phyloP scores from a whole-genome alignment of 1,284 basidiomycete species.

The Coniferiporia weirii region DNA sequence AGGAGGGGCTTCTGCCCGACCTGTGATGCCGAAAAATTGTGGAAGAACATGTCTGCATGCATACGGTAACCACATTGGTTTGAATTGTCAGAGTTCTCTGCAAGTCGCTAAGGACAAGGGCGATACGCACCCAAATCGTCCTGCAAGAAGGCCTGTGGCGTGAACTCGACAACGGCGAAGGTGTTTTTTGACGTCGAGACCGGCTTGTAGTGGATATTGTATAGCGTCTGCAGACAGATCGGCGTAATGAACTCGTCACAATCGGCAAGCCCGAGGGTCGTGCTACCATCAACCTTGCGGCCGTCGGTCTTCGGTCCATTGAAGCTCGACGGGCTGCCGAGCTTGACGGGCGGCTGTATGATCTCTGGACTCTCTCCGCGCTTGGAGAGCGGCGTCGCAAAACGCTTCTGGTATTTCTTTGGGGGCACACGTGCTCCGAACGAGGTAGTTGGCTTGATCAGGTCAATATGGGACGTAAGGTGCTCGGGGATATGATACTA shows the following conservation, averaged over 20 bases:
- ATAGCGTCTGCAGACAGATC: slow-evolving; percentile 22
- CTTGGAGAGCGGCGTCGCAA: neutral
- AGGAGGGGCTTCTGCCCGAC: slow-evolving; percentile 38
- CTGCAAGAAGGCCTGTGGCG: slow-evolving; percentile 41
- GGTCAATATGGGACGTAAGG: slow-evolving; percentile 36
- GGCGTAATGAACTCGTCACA: slow-evolving; percentile 23
- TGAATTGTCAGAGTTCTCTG: no score
- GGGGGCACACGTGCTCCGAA: slow-evolving; percentile 27
- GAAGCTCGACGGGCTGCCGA: slow-evolving; percentile 15
- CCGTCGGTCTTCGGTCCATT: slow-evolving; percentile 18
- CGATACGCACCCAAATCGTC: slow-evolving; percentile 31
- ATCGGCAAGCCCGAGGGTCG: slow-evolving; percentile 19
- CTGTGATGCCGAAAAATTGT: slow-evolving; percentile 34
- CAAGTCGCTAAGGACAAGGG: neutral
- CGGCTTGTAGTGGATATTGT: slow-evolving; percentile 18
- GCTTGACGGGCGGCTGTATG: slow-evolving; percentile 6
- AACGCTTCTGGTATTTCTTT: slow-evolving; percentile 1
- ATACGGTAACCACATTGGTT: neutral
- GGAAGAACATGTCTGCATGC: slow-evolving; percentile 35
- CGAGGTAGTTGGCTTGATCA: slow-evolving; percentile 42
- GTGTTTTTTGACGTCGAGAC: slow-evolving; percentile 19
- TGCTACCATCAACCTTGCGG: slow-evolving; percentile 16
- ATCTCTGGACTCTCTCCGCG: neutral
- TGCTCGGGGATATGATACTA: slow-evolving; percentile 35
- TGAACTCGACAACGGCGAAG: slow-evolving; percentile 39